Evolutionary conservation across 1,139 yeast species (phyloP).

Genomic region (Yamadazyma friedrichii): DNA sequence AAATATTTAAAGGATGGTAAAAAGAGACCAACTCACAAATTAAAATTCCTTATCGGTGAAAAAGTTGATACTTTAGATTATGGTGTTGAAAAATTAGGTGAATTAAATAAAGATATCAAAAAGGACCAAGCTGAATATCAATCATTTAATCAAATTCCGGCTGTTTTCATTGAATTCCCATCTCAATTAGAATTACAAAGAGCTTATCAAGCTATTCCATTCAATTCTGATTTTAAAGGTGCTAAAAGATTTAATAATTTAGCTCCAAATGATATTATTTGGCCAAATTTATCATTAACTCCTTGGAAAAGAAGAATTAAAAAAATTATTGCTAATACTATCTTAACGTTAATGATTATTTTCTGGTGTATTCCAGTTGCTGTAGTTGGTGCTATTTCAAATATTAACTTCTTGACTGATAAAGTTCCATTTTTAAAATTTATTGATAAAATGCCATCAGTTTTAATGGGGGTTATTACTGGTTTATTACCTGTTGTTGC

Average conservation of each 20-base stretch:
- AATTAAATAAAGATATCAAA: constrained; percentile 63
- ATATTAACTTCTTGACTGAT: constrained; percentile 68
- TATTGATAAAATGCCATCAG: constrained; percentile 64
- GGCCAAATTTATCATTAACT: constrained; percentile 67
- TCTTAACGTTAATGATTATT: constrained; percentile 56
- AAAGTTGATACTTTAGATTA: constrained; percentile 84
- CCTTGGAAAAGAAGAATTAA: constrained; percentile 41
- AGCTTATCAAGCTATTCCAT: constrained; percentile 80
- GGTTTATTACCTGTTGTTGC: constrained; percentile 84
- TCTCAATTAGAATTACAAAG: constrained; percentile 85
- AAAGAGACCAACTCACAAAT: constrained; percentile 67
- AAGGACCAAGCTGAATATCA: constrained; percentile 53
- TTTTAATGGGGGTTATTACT: constrained; percentile 76
- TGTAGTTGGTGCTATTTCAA: constrained; percentile 89
- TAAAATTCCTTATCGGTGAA: constrained; percentile 62
- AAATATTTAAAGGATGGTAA: constrained; percentile 53
- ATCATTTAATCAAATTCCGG: constrained; percentile 52
- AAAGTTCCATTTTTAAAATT: constrained; percentile 70
- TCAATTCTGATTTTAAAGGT: constrained; percentile 63
- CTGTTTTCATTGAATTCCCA: constrained; percentile 84
- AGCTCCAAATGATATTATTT: constrained; percentile 74
- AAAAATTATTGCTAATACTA: constrained; percentile 37
- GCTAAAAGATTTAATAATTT: constrained; percentile 60
- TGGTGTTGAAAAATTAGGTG: constrained; percentile 64
- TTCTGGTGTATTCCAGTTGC: constrained; percentile 97